These are phyloP conservation scores for Isabelozyma gotoi DNA, from an alignment of 805 yeast species.

Conservation along the genomic window DNA sequence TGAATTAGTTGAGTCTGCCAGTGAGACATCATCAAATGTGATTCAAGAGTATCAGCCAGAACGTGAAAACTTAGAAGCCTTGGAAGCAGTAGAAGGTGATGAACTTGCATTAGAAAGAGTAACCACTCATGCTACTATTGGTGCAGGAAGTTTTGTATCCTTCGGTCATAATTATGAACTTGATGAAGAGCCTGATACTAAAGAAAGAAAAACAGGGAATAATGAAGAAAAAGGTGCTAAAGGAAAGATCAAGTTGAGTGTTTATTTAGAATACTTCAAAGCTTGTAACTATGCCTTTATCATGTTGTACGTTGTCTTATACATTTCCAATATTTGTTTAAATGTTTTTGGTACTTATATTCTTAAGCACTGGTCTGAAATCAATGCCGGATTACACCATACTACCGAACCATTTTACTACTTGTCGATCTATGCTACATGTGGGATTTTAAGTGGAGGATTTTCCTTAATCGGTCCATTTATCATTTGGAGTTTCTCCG, in stretches of 20 bases:
- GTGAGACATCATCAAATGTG: conserved; percentile 14
- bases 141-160: conserved; percentile 31
- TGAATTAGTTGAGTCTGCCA: conserved; percentile 12
- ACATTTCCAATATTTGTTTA: conserved; percentile 17
- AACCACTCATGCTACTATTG: conserved; percentile 14
- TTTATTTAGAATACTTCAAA: conserved; percentile 27
- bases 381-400: conserved; percentile 20
- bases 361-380: conserved; percentile 38
- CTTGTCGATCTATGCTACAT: conserved; percentile 22
- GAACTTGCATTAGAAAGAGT: conserved; percentile 15
- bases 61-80: conserved; percentile 4
- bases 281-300: conserved; percentile 31
- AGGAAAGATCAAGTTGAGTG: conserved; percentile 28
- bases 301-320: conserved; percentile 20
- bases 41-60: conserved; percentile 12
- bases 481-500: conserved; percentile 30
- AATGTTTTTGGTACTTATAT: conserved; percentile 24
- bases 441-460: conserved; percentile 29
- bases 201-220: conserved; percentile 16
- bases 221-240: conserved; percentile 15
- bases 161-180: conserved; percentile 28
- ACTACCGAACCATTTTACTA: conserved; percentile 24
- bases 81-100: conserved; percentile 8
- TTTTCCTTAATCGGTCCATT: conserved; percentile 25
- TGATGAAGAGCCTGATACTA: conserved; percentile 22